Conservation (phyloP, 164 flowering plant genomes). For the Brasenia schreberi region DNA sequence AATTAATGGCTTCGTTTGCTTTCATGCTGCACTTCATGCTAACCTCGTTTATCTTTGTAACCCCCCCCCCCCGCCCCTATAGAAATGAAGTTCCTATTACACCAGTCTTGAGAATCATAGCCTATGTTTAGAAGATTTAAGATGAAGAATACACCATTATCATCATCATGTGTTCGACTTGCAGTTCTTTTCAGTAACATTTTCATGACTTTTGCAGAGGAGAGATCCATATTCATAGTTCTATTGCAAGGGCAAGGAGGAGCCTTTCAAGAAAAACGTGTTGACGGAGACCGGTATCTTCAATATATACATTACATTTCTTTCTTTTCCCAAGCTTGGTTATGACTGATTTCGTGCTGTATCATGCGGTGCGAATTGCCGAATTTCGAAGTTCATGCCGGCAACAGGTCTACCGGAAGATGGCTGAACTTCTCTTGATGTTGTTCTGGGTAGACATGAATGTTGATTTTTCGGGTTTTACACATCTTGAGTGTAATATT, state of each 20-base stretch:
- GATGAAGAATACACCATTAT: neutral
- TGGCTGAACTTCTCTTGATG: too few relatives aligned
- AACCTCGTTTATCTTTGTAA: too few relatives aligned
- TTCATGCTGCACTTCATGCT: too few relatives aligned
- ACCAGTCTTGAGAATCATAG: neutral
- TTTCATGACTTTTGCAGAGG: slow-evolving; percentile 20
- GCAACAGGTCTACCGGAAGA: too few relatives aligned
- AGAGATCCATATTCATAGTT: slow-evolving; percentile 41
- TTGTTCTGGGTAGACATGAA: too few relatives aligned
- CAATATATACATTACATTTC: neutral
- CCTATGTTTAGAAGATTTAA: neutral
- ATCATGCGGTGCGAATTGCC: too few relatives aligned
- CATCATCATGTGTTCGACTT: slow-evolving; percentile 1
- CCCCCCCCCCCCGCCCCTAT: too few relatives aligned
- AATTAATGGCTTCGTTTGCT: neutral
- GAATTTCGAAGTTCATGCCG: too few relatives aligned
- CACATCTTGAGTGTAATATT: too few relatives aligned
- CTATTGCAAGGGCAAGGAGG: slow-evolving; percentile 57
- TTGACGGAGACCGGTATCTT: neutral
- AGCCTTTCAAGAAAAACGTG: slow-evolving; percentile 25
- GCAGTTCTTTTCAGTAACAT: slow-evolving; percentile 1
- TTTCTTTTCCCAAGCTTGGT: too few relatives aligned
- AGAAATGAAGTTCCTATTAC: neutral
- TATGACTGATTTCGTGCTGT: too few relatives aligned
- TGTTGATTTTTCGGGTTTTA: too few relatives aligned